Conservation (phyloP, 768 basidiomycete genomes). For the Macrolepiota albuminosa region DNA sequence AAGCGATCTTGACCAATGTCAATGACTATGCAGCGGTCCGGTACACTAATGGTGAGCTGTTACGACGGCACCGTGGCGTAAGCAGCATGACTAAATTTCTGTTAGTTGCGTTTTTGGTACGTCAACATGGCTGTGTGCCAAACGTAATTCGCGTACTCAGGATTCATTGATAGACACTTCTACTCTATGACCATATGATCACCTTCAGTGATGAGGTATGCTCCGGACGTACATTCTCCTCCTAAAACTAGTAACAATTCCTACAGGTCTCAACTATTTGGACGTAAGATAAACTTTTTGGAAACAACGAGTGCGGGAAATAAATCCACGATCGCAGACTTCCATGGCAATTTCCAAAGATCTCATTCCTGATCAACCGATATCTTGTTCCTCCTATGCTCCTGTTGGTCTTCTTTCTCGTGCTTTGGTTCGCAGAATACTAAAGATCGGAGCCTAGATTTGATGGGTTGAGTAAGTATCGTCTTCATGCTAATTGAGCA, state of each 20-base stretch:
- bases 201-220: conserved; percentile 2
- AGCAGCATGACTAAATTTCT: background rate
- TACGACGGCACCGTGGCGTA: background rate
- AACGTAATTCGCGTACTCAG: background rate
- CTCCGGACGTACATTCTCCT: background rate
- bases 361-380: conserved; percentile 1
- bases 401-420: background rate
- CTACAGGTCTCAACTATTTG: background rate
- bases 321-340: background rate
- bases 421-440: background rate
- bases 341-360: background rate
- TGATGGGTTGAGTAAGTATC: background rate
- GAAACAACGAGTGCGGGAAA: background rate
- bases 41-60: background rate
- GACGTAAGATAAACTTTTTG: background rate
- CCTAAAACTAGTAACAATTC: background rate
- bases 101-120: background rate
- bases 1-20: background rate
- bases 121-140: background rate
- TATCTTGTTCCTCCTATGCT: conserved; percentile 4
- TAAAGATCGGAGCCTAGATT: background rate
- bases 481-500: background rate
- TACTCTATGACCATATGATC: conserved; percentile 1
- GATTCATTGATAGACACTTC: background rate
- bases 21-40: conserved; percentile 1